Percentiles rank a stretch among this genome's conserved stretches.
These are phyloP conservation scores for Achaetomiella virescens DNA, from an alignment of 495 filamentous ascomycete genomes.

Conservation along the genomic window DNA sequence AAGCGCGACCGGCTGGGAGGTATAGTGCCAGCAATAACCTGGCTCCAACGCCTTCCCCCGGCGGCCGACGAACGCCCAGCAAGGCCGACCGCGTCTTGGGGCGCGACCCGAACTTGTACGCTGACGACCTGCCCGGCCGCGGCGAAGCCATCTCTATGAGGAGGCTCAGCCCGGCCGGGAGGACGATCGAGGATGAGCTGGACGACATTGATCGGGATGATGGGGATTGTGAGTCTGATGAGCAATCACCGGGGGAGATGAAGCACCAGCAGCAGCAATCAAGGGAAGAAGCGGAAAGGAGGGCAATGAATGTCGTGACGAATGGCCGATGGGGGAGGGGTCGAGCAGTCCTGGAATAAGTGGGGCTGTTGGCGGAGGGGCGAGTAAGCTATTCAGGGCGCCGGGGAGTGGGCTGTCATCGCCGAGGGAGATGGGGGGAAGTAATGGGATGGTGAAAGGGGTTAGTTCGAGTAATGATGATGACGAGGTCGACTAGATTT, in stretches of 20 bases:
- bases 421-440: not conserved
- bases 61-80: constrained; percentile 29
- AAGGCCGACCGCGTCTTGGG: constrained; percentile 48
- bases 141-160: constrained; percentile 35
- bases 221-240: constrained; percentile 17
- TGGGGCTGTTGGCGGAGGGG: constrained; percentile 27
- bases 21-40: not conserved
- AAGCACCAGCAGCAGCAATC: not conserved
- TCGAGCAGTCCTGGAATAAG: constrained; percentile 27
- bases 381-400: not conserved
- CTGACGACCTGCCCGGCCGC: constrained; percentile 26
- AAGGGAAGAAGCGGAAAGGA: constrained; percentile 31
- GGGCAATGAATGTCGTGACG: constrained; percentile 39
- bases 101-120: constrained; percentile 44
- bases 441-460: not conserved
- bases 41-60: not conserved
- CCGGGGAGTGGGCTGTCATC: not conserved
- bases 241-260: constrained; percentile 1
- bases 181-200: constrained; percentile 29
- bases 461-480: constrained; percentile 14
- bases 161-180: constrained; percentile 34
- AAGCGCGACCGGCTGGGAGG: too few species aligned
- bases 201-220: constrained; percentile 25
- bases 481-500: constrained; percentile 22
- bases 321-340: constrained; percentile 31